phyloP scores from a whole-genome alignment of 1,284 basidiomycete species.

The Fereydounia khargensis region DNA sequence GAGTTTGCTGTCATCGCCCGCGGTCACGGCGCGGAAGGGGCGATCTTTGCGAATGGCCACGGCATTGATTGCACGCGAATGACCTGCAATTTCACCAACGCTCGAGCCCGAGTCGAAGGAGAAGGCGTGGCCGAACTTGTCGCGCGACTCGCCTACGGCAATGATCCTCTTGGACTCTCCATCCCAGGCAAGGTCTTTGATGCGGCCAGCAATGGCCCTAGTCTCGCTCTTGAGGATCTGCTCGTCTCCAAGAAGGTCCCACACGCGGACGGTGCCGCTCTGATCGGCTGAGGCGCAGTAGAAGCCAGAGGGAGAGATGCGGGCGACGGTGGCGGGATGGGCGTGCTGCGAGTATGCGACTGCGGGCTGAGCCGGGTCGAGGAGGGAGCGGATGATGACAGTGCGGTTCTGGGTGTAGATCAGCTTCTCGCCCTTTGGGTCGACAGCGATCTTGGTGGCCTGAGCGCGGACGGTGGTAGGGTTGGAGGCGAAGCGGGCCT shows the following conservation, averaged over 20 bases:
- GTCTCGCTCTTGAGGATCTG: slow-evolving; percentile 70
- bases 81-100: slow-evolving; percentile 89
- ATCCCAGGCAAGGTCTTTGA: slow-evolving; percentile 95
- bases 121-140: slow-evolving; percentile 63
- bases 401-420: slow-evolving; percentile 82
- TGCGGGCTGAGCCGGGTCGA: slow-evolving; percentile 57
- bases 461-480: slow-evolving; percentile 63
- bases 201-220: slow-evolving; percentile 74
- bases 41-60: slow-evolving; percentile 85
- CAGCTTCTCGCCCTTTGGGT: slow-evolving; percentile 70
- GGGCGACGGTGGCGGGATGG: slow-evolving; percentile 80
- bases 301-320: slow-evolving; percentile 88
- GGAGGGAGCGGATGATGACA: slow-evolving; percentile 62
- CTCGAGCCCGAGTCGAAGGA: slow-evolving; percentile 69
- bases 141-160: slow-evolving; percentile 90
- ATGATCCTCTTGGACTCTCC: slow-evolving; percentile 88
- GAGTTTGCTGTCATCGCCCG: slow-evolving; percentile 72
- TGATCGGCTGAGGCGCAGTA: slow-evolving; percentile 75
- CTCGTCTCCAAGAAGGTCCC: slow-evolving; percentile 89
- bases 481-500: slow-evolving; percentile 34
- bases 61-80: slow-evolving; percentile 89
- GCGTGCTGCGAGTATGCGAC: slow-evolving; percentile 74
- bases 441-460: slow-evolving; percentile 73
- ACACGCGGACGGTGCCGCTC: slow-evolving; percentile 67
- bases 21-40: slow-evolving; percentile 74